Percentiles rank a stretch among this genome's conserved stretches.
Evolutionary conservation across 2,329 filamentous ascomycete species (phyloP).

Genomic region (Trichoderma arundinaceum): DNA sequence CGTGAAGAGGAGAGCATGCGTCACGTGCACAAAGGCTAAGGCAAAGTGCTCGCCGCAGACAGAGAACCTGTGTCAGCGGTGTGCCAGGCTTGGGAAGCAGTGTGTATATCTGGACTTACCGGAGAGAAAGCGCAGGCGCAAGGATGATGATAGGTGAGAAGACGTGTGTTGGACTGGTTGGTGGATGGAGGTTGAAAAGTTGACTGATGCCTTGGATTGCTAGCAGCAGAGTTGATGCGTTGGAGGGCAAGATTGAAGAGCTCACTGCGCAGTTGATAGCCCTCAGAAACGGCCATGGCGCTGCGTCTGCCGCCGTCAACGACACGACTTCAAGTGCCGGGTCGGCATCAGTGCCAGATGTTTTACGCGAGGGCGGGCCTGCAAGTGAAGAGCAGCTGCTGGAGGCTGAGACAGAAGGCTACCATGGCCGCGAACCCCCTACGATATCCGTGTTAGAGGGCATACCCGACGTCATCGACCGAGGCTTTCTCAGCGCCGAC

Average conservation of each 20-base stretch:
- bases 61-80: slow-evolving; percentile 25
- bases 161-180: background rate
- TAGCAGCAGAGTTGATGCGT: slow-evolving; percentile 22
- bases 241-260: slow-evolving; percentile 20
- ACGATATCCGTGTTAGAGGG: slow-evolving; percentile 21
- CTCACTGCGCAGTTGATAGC: slow-evolving; percentile 16
- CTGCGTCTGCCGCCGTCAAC: background rate
- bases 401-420: slow-evolving; percentile 14
- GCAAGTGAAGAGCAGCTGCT: background rate
- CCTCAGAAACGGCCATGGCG: background rate
- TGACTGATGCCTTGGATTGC: background rate
- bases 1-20: slow-evolving; percentile 29
- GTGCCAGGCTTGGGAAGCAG: slow-evolving; percentile 29
- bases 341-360: background rate
- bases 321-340: background rate
- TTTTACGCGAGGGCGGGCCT: background rate
- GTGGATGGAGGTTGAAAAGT: accelerated
- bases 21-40: slow-evolving; percentile 31
- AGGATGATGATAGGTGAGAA: slow-evolving; percentile 14
- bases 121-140: slow-evolving; percentile 25
- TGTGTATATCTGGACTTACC: slow-evolving; percentile 30
- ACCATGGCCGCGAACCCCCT: slow-evolving; percentile 7
- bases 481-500: slow-evolving; percentile 18
- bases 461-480: slow-evolving; percentile 29
- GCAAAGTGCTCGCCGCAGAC: slow-evolving; percentile 27